Conservation (phyloP, 768 basidiomycete species). For the Gelatoporia subvermispora region DNA sequence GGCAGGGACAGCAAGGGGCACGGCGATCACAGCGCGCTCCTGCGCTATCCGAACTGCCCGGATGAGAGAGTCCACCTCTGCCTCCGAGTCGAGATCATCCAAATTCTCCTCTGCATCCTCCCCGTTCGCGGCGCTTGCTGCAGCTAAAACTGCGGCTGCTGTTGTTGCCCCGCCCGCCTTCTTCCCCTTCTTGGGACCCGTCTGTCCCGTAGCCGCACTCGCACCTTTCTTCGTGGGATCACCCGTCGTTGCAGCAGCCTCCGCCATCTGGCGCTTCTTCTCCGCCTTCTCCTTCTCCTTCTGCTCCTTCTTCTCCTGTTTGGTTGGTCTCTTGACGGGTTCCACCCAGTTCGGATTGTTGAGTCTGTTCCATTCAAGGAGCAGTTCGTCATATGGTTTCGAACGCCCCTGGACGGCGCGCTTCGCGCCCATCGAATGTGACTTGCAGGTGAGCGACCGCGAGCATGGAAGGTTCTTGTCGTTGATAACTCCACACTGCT, state of each 20-base stretch:
- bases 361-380: slow-evolving; percentile 87
- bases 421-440: slow-evolving; percentile 96
- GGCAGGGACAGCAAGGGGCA: slow-evolving; percentile 67
- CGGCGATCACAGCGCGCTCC: slow-evolving; percentile 53
- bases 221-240: slow-evolving; percentile 41
- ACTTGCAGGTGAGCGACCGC: slow-evolving; percentile 95
- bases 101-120: slow-evolving; percentile 66
- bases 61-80: slow-evolving; percentile 73
- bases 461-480: slow-evolving; percentile 91
- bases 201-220: slow-evolving; percentile 20
- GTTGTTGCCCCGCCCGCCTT: slow-evolving; percentile 41
- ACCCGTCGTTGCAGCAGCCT: slow-evolving; percentile 61
- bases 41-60: slow-evolving; percentile 53
- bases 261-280: slow-evolving; percentile 70
- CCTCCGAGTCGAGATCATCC: slow-evolving; percentile 80
- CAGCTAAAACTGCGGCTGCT: slow-evolving; percentile 36
- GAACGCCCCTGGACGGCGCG: slow-evolving; percentile 86
- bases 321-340: slow-evolving; percentile 81
- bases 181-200: slow-evolving; percentile 59
- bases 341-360: slow-evolving; percentile 87
- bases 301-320: slow-evolving; percentile 84
- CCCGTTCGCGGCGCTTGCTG: slow-evolving; percentile 44
- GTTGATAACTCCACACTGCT: slow-evolving; percentile 95
- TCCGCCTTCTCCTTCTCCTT: slow-evolving; percentile 77
- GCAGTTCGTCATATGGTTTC: slow-evolving; percentile 76